Conservation (phyloP, 352 stramenopile genomes). For the Pythium insidiosum region DNA sequence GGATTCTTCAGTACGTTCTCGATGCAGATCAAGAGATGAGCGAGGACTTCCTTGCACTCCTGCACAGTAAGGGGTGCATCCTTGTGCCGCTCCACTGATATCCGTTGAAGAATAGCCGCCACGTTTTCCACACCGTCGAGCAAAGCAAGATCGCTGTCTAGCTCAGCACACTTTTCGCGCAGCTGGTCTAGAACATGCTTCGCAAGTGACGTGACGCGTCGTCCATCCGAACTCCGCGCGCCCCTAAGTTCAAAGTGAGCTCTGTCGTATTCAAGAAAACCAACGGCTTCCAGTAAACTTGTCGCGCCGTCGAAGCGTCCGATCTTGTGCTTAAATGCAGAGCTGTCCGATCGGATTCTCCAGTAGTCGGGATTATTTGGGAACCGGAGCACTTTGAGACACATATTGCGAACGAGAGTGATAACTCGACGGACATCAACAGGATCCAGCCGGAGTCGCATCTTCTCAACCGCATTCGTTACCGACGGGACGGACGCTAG, state of each 20-base stretch:
- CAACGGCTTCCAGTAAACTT: constrained; percentile 41
- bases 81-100: constrained; percentile 18
- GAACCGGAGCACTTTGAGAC: constrained; percentile 59
- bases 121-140: constrained; percentile 64
- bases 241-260: constrained; percentile 49
- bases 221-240: constrained; percentile 27
- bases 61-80: constrained; percentile 27
- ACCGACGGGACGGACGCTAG: constrained; percentile 42
- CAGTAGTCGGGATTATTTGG: constrained; percentile 71
- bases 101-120: constrained; percentile 39
- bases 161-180: constrained; percentile 35
- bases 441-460: constrained; percentile 40
- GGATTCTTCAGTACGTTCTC: constrained; percentile 64
- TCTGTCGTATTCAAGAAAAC: constrained; percentile 46
- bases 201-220: constrained; percentile 29
- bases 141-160: constrained; percentile 46
- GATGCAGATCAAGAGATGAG: constrained; percentile 28
- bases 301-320: constrained; percentile 52
- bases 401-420: constrained; percentile 36
- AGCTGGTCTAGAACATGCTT: constrained; percentile 32
- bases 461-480: constrained; percentile 40
- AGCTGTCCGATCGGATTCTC: constrained; percentile 43
- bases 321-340: constrained; percentile 53
- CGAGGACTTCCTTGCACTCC: constrained; percentile 32
- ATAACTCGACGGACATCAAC: constrained; percentile 48